These are phyloP conservation scores for Candida smagusa DNA, from an alignment of 1,139 yeast genomes.

Conservation along the genomic window DNA sequence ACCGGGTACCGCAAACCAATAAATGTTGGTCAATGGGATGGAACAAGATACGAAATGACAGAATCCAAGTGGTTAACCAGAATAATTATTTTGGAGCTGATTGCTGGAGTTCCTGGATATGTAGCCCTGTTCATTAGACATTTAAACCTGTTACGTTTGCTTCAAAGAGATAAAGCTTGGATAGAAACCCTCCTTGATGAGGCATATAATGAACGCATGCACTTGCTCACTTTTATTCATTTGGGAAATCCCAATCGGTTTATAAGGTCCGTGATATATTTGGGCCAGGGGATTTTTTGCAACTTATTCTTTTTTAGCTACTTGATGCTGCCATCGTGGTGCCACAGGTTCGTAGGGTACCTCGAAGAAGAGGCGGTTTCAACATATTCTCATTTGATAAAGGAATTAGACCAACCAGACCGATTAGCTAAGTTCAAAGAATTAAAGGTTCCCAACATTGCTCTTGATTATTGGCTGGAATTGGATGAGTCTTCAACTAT, in stretches of 20 bases:
- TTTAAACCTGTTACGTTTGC: conserved; percentile 56
- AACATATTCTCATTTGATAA: conserved; percentile 61
- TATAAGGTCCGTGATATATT: conserved; percentile 52
- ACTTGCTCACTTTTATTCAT: conserved; percentile 64
- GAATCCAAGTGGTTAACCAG: conserved; percentile 66
- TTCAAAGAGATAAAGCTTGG: conserved; percentile 73
- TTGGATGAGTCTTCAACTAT: conserved; percentile 47
- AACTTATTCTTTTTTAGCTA: conserved; percentile 63
- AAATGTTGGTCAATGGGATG: conserved; percentile 33
- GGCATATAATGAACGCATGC: conserved; percentile 80
- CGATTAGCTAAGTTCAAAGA: conserved; percentile 48
- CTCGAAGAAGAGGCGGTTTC: conserved; percentile 77
- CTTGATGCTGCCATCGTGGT: conserved; percentile 57
- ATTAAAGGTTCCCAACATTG: conserved; percentile 52
- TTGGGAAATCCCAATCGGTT: conserved; percentile 63
- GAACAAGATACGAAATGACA: conserved; percentile 55
- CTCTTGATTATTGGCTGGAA: conserved; percentile 62
- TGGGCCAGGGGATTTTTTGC: conserved; percentile 72
- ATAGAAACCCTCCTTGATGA: conserved; percentile 72
- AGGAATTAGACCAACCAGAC: conserved; percentile 52
- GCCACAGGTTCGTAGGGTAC: conserved; percentile 78
- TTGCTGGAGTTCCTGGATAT: conserved; percentile 81
- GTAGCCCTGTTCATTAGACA: conserved; percentile 71
- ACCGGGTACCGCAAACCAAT: conserved; percentile 65
- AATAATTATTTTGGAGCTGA: conserved; percentile 62